Evolutionary conservation across 495 filamentous ascomycete genomes (phyloP).

Genomic region (Penicillium longicatenatum): DNA sequence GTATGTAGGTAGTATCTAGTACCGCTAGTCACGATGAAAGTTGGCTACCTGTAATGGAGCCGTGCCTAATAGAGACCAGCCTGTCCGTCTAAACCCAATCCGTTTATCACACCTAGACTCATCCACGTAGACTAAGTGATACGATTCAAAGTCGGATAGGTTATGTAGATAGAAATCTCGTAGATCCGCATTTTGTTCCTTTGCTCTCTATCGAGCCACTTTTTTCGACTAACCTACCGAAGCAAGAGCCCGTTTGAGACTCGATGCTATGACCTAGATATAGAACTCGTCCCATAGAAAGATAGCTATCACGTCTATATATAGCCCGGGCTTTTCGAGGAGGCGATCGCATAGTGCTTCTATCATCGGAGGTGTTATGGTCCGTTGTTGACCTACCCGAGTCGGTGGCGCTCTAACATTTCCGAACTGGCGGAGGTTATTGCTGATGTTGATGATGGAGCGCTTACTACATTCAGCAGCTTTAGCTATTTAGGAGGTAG

Average conservation of each 20-base stretch:
- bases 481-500: constrained; percentile 19
- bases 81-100: constrained; percentile 2
- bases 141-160: constrained; percentile 13
- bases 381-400: constrained; percentile 10
- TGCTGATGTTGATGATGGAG: constrained; percentile 23
- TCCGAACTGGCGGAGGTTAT: constrained; percentile 28
- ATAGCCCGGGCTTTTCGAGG: constrained; percentile 19
- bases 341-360: constrained; percentile 19
- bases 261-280: too few relatives aligned
- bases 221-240: too few relatives aligned
- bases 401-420: too few relatives aligned
- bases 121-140: neutral
- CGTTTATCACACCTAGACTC: neutral
- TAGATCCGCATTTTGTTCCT: constrained; percentile 35
- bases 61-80: neutral
- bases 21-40: too few relatives aligned
- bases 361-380: constrained; percentile 24
- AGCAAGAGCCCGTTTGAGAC: too few relatives aligned
- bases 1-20: neutral
- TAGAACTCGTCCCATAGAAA: too few relatives aligned
- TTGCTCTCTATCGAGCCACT: constrained; percentile 10
- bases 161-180: constrained; percentile 34
- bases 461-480: constrained; percentile 22
- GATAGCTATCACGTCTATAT: too few relatives aligned
- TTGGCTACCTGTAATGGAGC: neutral